Conservation (phyloP, 768 basidiomycete genomes). For the Collybia nuda region DNA sequence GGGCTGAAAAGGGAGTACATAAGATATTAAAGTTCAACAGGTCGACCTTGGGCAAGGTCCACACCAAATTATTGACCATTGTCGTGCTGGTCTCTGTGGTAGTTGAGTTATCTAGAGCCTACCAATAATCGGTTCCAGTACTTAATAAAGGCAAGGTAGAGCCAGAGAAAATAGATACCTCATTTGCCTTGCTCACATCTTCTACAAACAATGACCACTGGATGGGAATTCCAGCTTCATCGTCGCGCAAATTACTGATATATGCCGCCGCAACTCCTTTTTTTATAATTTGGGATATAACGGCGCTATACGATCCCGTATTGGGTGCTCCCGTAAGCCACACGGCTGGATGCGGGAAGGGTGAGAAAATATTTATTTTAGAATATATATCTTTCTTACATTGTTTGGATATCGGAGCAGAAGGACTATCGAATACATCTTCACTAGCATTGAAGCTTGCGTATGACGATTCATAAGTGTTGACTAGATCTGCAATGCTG, state of each 20-base stretch:
- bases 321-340: constrained; percentile 1
- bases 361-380: too few species aligned
- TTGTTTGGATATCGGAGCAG: constrained; percentile 8
- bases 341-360: not conserved
- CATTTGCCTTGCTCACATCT: too few species aligned
- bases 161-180: too few species aligned
- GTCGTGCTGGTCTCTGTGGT: too few species aligned
- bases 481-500: constrained; percentile 6
- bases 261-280: constrained; percentile 8
- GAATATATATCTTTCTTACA: too few species aligned
- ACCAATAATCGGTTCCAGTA: too few species aligned
- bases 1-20: not conserved
- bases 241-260: constrained; percentile 1
- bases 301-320: not conserved
- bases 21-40: not conserved
- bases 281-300: constrained; percentile 4
- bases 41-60: not conserved
- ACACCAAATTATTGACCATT: too few species aligned
- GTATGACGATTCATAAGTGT: constrained; percentile 8
- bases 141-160: too few species aligned
- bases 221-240: constrained; percentile 1
- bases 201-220: constrained; percentile 8
- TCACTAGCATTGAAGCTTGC: not conserved
- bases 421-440: constrained; percentile 2
- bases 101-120: too few species aligned